A percentile compares a stretch with the other conserved stretches of the same genome.
These are phyloP conservation scores for Silene coronaria DNA, from an alignment of 179 eudicot genomes.

Conservation along the genomic window DNA sequence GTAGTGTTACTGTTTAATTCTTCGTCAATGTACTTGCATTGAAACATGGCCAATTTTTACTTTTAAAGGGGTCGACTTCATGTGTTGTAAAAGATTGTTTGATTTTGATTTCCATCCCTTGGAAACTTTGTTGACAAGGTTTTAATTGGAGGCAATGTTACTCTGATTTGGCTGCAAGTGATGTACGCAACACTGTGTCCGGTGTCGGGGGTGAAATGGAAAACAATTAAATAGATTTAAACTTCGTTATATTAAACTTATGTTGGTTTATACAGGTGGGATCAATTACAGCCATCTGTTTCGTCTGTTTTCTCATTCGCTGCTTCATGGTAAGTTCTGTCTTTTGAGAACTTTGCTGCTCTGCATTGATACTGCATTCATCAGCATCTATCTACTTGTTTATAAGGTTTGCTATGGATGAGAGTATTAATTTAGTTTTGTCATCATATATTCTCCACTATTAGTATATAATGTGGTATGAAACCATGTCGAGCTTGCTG, in stretches of 20 bases:
- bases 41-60: not conserved
- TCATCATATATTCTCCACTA: not conserved
- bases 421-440: not conserved
- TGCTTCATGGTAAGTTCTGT: conserved; percentile 66
- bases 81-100: not conserved
- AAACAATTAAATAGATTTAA: not conserved
- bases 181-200: not conserved
- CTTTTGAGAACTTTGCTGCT: not conserved
- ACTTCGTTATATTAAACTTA: not conserved
- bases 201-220: not conserved
- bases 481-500: too few relatives aligned
- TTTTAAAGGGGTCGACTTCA: not conserved
- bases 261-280: conserved; percentile 55
- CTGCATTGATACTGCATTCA: not conserved
- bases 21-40: not conserved
- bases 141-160: too few relatives aligned
- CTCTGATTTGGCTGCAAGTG: too few relatives aligned
- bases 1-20: not conserved
- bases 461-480: not conserved
- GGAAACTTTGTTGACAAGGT: conserved; percentile 10
- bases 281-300: conserved; percentile 76
- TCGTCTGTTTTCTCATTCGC: conserved; percentile 74
- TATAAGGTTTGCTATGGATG: not conserved
- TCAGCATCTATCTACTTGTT: not conserved
- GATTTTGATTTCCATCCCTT: not conserved